These are phyloP conservation scores for Phytophthora quininea DNA, from an alignment of 352 stramenopile genomes.

Conservation along the genomic window DNA sequence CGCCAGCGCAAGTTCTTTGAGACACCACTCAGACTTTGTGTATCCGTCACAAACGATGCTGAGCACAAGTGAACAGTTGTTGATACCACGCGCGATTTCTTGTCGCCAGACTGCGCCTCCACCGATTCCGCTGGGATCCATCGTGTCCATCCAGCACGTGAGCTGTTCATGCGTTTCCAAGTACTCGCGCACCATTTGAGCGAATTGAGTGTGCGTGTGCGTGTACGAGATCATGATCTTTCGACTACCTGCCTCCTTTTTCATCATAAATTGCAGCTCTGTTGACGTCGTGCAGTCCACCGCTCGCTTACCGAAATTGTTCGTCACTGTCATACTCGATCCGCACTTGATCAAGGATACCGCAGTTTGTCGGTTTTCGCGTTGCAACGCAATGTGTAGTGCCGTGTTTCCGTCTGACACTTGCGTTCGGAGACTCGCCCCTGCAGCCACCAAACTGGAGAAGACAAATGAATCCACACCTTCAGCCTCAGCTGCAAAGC, in stretches of 20 bases:
- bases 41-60: conserved; percentile 78
- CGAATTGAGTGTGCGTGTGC: conserved; percentile 70
- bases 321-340: conserved; percentile 73
- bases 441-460: conserved; percentile 41
- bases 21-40: conserved; percentile 78
- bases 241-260: conserved; percentile 71
- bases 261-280: conserved; percentile 74
- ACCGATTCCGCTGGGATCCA: conserved; percentile 80
- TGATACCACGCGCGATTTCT: conserved; percentile 79
- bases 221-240: conserved; percentile 89
- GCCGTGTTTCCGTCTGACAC: conserved; percentile 64
- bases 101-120: conserved; percentile 81
- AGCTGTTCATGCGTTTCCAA: conserved; percentile 62
- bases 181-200: conserved; percentile 63
- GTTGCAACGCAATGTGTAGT: conserved; percentile 74
- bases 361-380: conserved; percentile 72
- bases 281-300: conserved; percentile 86
- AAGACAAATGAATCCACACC: conserved; percentile 56
- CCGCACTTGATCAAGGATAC: conserved; percentile 73
- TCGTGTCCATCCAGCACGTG: conserved; percentile 86
- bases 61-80: conserved; percentile 74
- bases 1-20: conserved; percentile 82
- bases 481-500: conserved; percentile 68
- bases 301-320: conserved; percentile 62
- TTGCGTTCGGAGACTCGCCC: conserved; percentile 52